Conservation (phyloP, 2,329 filamentous ascomycete species). For the Hypoxylon sp. region DNA sequence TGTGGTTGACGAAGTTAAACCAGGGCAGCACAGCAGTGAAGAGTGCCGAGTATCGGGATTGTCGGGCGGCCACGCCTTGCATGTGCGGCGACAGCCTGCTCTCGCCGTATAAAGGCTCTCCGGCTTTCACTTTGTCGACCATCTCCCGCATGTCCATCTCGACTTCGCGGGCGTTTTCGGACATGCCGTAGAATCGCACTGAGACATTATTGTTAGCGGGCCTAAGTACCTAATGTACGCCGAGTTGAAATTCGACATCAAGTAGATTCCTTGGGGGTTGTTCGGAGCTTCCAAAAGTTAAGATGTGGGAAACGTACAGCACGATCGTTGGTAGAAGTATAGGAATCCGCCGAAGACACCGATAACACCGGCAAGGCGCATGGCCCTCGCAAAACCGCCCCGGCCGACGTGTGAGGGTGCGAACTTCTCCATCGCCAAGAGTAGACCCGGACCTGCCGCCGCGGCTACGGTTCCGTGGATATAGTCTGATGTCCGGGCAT, state of each 20-base stretch:
- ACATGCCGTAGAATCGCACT: conserved; percentile 97
- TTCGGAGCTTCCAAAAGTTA: neutral
- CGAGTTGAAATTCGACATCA: neutral
- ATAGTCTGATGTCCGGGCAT: conserved; percentile 90
- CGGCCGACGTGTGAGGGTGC: conserved; percentile 87
- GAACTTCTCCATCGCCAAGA: conserved; percentile 85
- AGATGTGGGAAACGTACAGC: conserved; percentile 71
- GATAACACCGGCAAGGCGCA: conserved; percentile 83
- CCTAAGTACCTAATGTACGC: neutral
- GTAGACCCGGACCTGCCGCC: conserved; percentile 79
- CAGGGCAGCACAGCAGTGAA: conserved; percentile 90
- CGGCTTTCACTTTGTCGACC: conserved; percentile 95
- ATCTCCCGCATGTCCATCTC: conserved; percentile 99
- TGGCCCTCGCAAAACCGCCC: conserved; percentile 84
- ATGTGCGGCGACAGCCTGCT: conserved; percentile 86
- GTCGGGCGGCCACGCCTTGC: conserved; percentile 92
- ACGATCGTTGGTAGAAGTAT: conserved; percentile 86
- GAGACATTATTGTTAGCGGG: conserved; percentile 2
- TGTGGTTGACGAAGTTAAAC: conserved; percentile 99
- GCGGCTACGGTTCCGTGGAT: conserved; percentile 76
- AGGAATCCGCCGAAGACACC: conserved; percentile 85
- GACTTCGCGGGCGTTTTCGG: conserved; percentile 90
- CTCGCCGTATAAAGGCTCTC: conserved; percentile 89
- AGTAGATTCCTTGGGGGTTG: neutral
- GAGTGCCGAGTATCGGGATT: conserved; percentile 90